Conservation (phyloP, 257 asterid genomes). For the Perilla frutescens region DNA sequence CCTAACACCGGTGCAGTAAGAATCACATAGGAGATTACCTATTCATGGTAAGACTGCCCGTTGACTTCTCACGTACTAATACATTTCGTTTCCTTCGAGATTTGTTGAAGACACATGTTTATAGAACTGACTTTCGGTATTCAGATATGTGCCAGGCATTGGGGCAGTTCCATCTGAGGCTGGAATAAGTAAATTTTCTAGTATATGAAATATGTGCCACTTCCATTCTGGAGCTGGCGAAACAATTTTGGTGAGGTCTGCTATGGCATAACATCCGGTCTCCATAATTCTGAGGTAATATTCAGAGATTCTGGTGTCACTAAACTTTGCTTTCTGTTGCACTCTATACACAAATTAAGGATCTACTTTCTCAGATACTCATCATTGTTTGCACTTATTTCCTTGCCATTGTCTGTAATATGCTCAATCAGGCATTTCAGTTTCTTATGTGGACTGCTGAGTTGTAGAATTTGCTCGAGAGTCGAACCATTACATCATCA, state of each 20-base stretch:
- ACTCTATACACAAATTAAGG: conserved; percentile 7
- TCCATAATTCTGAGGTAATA: conserved; percentile 41
- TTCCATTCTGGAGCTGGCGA: conserved; percentile 38
- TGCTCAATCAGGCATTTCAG: background rate
- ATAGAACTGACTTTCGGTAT: conserved; percentile 11
- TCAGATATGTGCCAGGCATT: conserved; percentile 27
- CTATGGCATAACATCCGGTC: conserved; percentile 18
- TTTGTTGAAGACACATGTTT: conserved; percentile 10
- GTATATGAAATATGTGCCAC: conserved; percentile 21
- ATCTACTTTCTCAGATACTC: background rate
- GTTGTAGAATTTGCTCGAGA: background rate
- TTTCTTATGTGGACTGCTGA: background rate
- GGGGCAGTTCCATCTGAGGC: conserved; percentile 35
- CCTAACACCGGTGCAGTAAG: conserved; percentile 13
- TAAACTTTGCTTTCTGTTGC: conserved; percentile 8
- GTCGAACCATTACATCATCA: too few relatives aligned
- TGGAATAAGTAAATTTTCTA: conserved; percentile 20
- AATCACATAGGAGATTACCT: conserved; percentile 11
- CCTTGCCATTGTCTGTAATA: background rate
- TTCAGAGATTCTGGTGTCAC: conserved; percentile 12
- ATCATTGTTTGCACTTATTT: background rate
- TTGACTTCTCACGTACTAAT: conserved; percentile 19
- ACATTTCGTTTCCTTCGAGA: conserved; percentile 13
- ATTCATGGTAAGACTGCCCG: conserved; percentile 37
- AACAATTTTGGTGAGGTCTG: conserved; percentile 31